Evolutionary conservation across 805 yeast species (phyloP).

Genomic region (Kluyveromyces wickerhamii): DNA sequence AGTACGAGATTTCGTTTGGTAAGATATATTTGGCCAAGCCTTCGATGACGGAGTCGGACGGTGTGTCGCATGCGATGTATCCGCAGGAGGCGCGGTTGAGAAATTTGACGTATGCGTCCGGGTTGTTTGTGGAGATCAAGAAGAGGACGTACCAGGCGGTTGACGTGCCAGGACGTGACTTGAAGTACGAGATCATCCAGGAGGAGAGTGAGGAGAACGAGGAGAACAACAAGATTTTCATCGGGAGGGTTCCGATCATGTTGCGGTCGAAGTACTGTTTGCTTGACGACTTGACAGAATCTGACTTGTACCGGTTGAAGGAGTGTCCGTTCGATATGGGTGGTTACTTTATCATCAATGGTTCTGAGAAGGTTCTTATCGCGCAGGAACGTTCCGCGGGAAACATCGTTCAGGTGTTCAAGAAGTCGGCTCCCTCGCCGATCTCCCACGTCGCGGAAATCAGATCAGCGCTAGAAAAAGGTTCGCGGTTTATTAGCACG

Average conservation of each 20-base stretch:
- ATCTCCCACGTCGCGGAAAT: constrained; percentile 94
- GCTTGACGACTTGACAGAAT: constrained; percentile 80
- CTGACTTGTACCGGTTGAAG: constrained; percentile 88
- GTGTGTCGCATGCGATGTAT: constrained; percentile 97
- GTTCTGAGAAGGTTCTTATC: constrained; percentile 95
- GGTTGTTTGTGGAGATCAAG: constrained; percentile 91
- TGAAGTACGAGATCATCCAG: constrained; percentile 46
- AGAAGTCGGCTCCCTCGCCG: constrained; percentile 95
- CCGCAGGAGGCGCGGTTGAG: constrained; percentile 98
- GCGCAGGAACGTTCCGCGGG: constrained; percentile 99
- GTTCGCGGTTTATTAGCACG: constrained; percentile 87
- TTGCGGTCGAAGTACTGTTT: constrained; percentile 93
- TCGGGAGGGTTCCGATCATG: constrained; percentile 98
- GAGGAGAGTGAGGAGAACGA: constrained; percentile 50
- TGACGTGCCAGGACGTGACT: constrained; percentile 56
- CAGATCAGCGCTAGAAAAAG: constrained; percentile 93
- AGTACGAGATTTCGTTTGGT: constrained; percentile 96
- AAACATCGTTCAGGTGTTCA: constrained; percentile 95
- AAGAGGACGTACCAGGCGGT: constrained; percentile 79
- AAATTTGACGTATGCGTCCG: constrained; percentile 92
- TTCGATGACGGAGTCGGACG: constrained; percentile 98
- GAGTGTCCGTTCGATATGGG: constrained; percentile 99
- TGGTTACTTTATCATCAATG: constrained; percentile 96
- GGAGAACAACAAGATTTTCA: constrained; percentile 78
- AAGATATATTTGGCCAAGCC: constrained; percentile 95